These are phyloP conservation scores for Colletotrichum trifolii DNA, from an alignment of 2,329 filamentous ascomycete species.

Conservation along the genomic window DNA sequence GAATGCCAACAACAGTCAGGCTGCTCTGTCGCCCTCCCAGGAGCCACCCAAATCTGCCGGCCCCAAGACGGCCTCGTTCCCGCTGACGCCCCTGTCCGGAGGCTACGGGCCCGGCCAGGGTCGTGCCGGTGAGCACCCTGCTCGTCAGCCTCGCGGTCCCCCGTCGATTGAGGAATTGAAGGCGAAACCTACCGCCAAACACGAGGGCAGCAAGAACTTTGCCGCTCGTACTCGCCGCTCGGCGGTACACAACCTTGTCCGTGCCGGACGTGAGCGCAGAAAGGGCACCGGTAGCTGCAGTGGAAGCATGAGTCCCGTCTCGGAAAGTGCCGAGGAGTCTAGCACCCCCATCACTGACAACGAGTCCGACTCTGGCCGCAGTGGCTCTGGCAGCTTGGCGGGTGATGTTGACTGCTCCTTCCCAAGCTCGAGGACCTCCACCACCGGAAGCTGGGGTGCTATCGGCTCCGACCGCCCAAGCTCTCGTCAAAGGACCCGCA, in stretches of 20 bases:
- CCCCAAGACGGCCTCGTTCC: slow-evolving; percentile 84
- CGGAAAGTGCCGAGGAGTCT: slow-evolving; percentile 76
- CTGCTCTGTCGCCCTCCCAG: slow-evolving; percentile 55
- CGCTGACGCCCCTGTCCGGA: slow-evolving; percentile 82
- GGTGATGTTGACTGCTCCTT: slow-evolving; percentile 76
- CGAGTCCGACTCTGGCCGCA: slow-evolving; percentile 76
- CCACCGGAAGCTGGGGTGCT: slow-evolving; percentile 78
- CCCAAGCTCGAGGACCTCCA: slow-evolving; percentile 80
- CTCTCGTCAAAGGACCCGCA: slow-evolving; percentile 73
- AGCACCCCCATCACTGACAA: slow-evolving; percentile 80
- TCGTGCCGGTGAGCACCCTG: slow-evolving; percentile 92
- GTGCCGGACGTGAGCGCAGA: slow-evolving; percentile 89
- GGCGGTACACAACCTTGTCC: slow-evolving; percentile 90
- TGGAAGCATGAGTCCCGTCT: slow-evolving; percentile 89
- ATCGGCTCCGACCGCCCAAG: slow-evolving; percentile 89
- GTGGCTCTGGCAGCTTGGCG: slow-evolving; percentile 82
- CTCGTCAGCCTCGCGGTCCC: slow-evolving; percentile 92
- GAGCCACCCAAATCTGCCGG: slow-evolving; percentile 69
- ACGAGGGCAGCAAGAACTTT: slow-evolving; percentile 98
- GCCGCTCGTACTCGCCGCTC: slow-evolving; percentile 90
- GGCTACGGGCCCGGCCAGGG: slow-evolving; percentile 93
- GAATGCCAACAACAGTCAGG: slow-evolving; percentile 56
- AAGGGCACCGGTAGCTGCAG: slow-evolving; percentile 76
- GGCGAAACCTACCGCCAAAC: slow-evolving; percentile 88
- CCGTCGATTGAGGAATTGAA: slow-evolving; percentile 92